Evolutionary conservation across 176 grass and related monocot species (phyloP), one percentile per base, ranked within the genome.

Genomic region (Triticum dicoccoides): DNA sequence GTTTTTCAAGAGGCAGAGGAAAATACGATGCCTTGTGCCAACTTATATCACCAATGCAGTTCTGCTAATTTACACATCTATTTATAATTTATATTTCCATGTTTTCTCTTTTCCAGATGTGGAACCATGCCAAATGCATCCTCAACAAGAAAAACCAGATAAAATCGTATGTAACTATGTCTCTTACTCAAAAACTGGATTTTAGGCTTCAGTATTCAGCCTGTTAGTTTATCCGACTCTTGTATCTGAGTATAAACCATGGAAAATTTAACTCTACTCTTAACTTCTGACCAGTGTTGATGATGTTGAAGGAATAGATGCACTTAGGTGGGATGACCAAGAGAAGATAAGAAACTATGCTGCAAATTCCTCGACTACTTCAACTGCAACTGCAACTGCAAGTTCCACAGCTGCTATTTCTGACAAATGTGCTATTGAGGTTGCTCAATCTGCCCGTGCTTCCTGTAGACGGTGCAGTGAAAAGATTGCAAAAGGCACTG

Each of bases 301-400:
- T 88, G 96, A 98, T 84, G 93, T 98, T 73, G 91, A 95, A 80
- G 96, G 96, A 85, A 91, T 95, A 54, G 96, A 98, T 65, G 76
- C 84, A 51, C 90, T 98, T 79, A 87, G 96, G 74, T 98, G 96
- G 96, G 96, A 95, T 79, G 96, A 98, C 80, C 96, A 98, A 80
- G 85, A 98, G 58, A 94, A 86, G 81, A 94, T 98, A 89, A 89
- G 88, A 58, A 94, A 89, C 45, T 98, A 95, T 78, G 74, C 95
- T 77, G 88, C 86, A 62, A 85, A 47, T 73, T 89, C 51, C 61
- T 87, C 84, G 49, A 89, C 15, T 54, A 54, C 49, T 52, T 15
- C 61, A 73, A 41, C 49, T 86, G 74, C 72, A 62, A 62, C n/a
- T 62, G 20, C 56, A 59, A 59, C 61, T 24, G 21, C 86, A 51